Conservation (phyloP, 176 grass and related monocot species). For the Typha latifolia region DNA sequence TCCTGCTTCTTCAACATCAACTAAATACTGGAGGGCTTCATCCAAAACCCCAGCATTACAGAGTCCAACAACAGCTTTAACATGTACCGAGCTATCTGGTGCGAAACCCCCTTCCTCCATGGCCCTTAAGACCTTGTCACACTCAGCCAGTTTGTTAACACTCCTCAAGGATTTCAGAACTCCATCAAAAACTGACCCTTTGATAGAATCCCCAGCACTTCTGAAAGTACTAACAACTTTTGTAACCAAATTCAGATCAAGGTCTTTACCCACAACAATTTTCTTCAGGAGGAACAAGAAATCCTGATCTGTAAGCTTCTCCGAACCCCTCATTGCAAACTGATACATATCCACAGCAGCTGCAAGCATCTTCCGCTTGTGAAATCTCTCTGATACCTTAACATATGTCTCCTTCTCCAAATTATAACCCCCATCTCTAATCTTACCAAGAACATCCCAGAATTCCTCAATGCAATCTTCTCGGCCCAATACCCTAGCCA, state of each 20-base stretch:
- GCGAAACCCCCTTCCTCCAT: slow-evolving; percentile 69
- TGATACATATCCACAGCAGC: slow-evolving; percentile 46
- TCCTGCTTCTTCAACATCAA: slow-evolving; percentile 33
- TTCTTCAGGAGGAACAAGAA: slow-evolving; percentile 53
- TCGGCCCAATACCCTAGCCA: slow-evolving; percentile 38
- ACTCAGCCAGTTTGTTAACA: slow-evolving; percentile 54
- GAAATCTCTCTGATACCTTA: slow-evolving; percentile 34
- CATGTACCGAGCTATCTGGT: slow-evolving; percentile 37
- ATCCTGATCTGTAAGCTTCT: slow-evolving; percentile 26
- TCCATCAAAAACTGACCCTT: slow-evolving; percentile 28
- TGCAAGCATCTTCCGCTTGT: slow-evolving; percentile 39
- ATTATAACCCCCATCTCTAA: slow-evolving; percentile 32
- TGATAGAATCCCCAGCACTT: slow-evolving; percentile 36
- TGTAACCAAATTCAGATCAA: slow-evolving; percentile 46
- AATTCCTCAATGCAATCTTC: slow-evolving; percentile 56
- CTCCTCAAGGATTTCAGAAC: slow-evolving; percentile 58
- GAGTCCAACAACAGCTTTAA: slow-evolving; percentile 46
- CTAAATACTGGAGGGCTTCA: slow-evolving; percentile 34
- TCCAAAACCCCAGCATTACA: slow-evolving; percentile 46
- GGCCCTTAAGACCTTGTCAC: slow-evolving; percentile 56
- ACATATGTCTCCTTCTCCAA: slow-evolving; percentile 53
- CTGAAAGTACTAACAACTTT: slow-evolving; percentile 37
- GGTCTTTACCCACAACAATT: slow-evolving; percentile 39
- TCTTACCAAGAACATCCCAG: slow-evolving; percentile 39
- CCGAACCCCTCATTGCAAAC: slow-evolving; percentile 27